phyloP scores from a whole-genome alignment of 306 rosid species.

The Pachyrhizus erosus region DNA sequence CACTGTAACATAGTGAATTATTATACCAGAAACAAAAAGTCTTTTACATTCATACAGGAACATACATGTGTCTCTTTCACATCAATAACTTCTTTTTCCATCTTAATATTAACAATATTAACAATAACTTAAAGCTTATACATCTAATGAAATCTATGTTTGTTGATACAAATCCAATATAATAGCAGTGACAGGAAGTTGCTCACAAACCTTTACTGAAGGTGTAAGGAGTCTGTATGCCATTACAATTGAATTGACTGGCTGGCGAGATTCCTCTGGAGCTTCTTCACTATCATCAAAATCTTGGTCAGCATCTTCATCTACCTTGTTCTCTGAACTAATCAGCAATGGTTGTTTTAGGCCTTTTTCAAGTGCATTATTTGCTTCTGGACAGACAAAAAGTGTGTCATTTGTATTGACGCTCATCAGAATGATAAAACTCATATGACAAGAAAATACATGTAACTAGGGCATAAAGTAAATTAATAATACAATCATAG shows the following conservation, averaged over 20 bases:
- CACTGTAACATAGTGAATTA: slow-evolving; percentile 12
- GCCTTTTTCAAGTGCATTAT: slow-evolving; percentile 70
- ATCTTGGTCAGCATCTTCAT: slow-evolving; percentile 82
- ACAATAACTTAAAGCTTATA: slow-evolving; percentile 17
- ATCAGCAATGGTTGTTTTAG: slow-evolving; percentile 75
- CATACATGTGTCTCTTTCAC: background rate
- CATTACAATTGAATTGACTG: slow-evolving; percentile 74
- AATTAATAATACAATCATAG: background rate
- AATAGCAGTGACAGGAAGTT: background rate
- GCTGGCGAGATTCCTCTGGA: slow-evolving; percentile 71
- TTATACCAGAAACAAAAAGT: background rate
- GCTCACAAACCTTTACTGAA: slow-evolving; percentile 84
- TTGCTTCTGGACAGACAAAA: slow-evolving; percentile 42
- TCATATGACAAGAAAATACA: slow-evolving; percentile 5
- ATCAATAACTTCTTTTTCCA: slow-evolving; percentile 6
- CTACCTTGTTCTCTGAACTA: slow-evolving; percentile 63
- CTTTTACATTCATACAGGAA: background rate
- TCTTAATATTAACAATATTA: slow-evolving; percentile 11
- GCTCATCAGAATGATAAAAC: slow-evolving; percentile 34
- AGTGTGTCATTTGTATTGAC: slow-evolving; percentile 45
- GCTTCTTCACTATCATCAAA: slow-evolving; percentile 92
- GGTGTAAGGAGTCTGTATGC: slow-evolving; percentile 99
- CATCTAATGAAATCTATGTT: slow-evolving; percentile 9
- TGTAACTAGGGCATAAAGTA: background rate
- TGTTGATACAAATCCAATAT: slow-evolving; percentile 30